A percentile compares a stretch with the other conserved stretches of the same genome.
phyloP scores from a whole-genome alignment of 179 eudicot genomes.

The Amaranthus tricolor region DNA sequence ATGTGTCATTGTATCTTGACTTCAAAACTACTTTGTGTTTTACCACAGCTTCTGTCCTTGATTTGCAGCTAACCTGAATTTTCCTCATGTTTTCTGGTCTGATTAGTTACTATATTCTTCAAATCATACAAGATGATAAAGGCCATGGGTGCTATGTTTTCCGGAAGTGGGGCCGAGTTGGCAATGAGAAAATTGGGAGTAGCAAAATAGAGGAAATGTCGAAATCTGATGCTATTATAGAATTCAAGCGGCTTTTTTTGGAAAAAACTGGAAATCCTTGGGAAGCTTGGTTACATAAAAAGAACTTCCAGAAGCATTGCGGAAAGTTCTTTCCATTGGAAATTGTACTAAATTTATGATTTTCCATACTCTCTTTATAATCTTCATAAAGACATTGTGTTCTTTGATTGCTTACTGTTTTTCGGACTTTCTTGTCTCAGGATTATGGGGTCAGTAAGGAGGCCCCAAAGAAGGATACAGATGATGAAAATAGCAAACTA shows the following conservation, averaged over 20 bases:
- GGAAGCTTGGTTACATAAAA: slow-evolving; percentile 80
- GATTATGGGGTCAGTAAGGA: slow-evolving; percentile 92
- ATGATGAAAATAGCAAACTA: slow-evolving; percentile 56
- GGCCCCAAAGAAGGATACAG: slow-evolving; percentile 47
- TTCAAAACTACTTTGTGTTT: neutral
- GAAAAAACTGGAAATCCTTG: slow-evolving; percentile 98
- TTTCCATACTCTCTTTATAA: neutral
- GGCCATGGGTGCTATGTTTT: slow-evolving; percentile 80
- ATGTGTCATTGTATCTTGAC: neutral
- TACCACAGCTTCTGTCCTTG: neutral
- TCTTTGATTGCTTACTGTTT: neutral
- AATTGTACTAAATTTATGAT: slow-evolving; percentile 47
- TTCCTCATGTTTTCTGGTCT: slow-evolving; percentile 15
- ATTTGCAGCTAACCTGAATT: slow-evolving; percentile 13
- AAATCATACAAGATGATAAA: slow-evolving; percentile 91
- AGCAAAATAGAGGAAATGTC: slow-evolving; percentile 72
- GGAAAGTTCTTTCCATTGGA: slow-evolving; percentile 91
- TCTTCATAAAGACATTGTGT: slow-evolving; percentile 2
- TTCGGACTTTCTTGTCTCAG: slow-evolving; percentile 32
- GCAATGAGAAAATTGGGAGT: slow-evolving; percentile 76
- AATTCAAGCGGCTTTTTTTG: slow-evolving; percentile 77
- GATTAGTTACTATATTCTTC: slow-evolving; percentile 93
- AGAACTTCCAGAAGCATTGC: slow-evolving; percentile 73
- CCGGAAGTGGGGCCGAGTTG: slow-evolving; percentile 99
- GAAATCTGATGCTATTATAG: slow-evolving; percentile 66